Conservation (phyloP, 805 yeast genomes). For the Dipodascus geniculatus region DNA sequence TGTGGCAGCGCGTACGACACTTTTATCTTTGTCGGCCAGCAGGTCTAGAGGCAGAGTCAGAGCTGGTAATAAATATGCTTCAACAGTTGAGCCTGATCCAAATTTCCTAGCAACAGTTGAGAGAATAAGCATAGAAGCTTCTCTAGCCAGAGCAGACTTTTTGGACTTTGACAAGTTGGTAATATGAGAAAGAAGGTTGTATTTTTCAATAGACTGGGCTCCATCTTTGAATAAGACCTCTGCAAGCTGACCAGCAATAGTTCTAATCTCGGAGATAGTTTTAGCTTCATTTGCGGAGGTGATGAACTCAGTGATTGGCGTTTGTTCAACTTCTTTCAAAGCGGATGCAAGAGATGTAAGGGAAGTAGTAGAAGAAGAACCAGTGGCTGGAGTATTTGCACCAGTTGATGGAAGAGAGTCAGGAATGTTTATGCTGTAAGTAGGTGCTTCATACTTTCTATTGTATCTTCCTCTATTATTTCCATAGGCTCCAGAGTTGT, state of each 20-base stretch:
- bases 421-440: slow-evolving; percentile 2
- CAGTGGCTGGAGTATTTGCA: slow-evolving; percentile 20
- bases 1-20: slow-evolving; percentile 80
- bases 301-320: slow-evolving; percentile 57
- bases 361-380: slow-evolving; percentile 52
- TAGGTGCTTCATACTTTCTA: background rate
- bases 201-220: slow-evolving; percentile 39
- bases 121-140: slow-evolving; percentile 55
- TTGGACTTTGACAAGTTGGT: slow-evolving; percentile 62
- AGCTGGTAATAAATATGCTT: slow-evolving; percentile 57
- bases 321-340: slow-evolving; percentile 46
- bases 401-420: slow-evolving; percentile 8
- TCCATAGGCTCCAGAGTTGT: background rate
- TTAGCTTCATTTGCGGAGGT: slow-evolving; percentile 38
- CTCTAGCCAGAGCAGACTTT: slow-evolving; percentile 63
- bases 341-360: slow-evolving; percentile 66
- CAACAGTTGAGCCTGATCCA: slow-evolving; percentile 50
- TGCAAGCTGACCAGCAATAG: slow-evolving; percentile 43
- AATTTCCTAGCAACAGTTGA: slow-evolving; percentile 48
- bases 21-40: slow-evolving; percentile 76
- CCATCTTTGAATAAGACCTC: slow-evolving; percentile 37
- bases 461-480: background rate
- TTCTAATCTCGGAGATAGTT: slow-evolving; percentile 42
- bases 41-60: slow-evolving; percentile 57
- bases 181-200: slow-evolving; percentile 54